These are phyloP conservation scores for Lonicera japonica DNA, from an alignment of 129 eudicot species.

Conservation along the genomic window DNA sequence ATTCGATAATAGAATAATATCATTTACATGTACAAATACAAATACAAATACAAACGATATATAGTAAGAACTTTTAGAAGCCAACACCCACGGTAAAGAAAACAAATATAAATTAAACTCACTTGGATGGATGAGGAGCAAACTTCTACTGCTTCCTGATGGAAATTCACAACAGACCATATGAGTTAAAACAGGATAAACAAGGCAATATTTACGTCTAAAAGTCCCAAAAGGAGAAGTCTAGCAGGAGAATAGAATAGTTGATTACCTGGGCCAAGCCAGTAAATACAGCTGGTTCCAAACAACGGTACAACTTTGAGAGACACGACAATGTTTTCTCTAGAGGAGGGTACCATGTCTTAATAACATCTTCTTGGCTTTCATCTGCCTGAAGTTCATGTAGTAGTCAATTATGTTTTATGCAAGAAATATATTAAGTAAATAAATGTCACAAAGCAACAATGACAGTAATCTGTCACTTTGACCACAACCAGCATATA, in stretches of 20 bases:
- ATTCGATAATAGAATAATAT: no score
- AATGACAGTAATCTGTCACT: no score
- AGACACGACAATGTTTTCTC: slow-evolving; percentile 90
- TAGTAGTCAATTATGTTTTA: no score
- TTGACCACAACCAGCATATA: no score
- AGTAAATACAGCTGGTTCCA: slow-evolving; percentile 88
- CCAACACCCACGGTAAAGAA: no score
- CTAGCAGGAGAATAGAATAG: neutral
- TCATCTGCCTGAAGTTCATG: slow-evolving; percentile 66
- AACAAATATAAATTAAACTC: slow-evolving; percentile 18
- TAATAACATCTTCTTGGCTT: slow-evolving; percentile 59
- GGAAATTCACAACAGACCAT: slow-evolving; percentile 12
- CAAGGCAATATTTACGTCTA: neutral
- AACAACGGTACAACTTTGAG: slow-evolving; percentile 76
- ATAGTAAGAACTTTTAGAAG: no score
- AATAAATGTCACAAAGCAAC: no score
- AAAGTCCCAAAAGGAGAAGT: slow-evolving; percentile 1
- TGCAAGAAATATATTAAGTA: no score
- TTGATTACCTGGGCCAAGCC: slow-evolving; percentile 89
- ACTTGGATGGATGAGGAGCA: slow-evolving; percentile 90
- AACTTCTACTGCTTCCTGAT: slow-evolving; percentile 95
- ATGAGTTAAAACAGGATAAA: neutral
- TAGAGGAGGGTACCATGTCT: slow-evolving; percentile 91
- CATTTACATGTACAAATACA: no score
- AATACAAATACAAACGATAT: no score